Conservation (phyloP, 2,329 filamentous ascomycete species). For the Pyricularia sp. region DNA sequence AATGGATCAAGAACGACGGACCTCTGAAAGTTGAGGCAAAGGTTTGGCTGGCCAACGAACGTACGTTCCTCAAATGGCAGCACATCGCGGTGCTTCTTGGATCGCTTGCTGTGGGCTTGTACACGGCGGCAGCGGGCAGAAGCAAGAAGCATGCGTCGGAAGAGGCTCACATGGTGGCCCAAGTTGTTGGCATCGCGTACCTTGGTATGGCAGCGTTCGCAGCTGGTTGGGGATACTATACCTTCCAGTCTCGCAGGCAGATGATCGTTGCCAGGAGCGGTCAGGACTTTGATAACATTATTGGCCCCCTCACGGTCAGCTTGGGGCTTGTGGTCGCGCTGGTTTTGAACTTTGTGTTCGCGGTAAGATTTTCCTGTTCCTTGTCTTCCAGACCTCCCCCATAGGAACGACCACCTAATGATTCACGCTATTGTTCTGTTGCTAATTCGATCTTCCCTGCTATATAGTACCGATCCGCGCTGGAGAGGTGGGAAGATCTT, state of each 20-base stretch:
- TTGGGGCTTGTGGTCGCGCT: slow-evolving; percentile 65
- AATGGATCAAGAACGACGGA: slow-evolving; percentile 90
- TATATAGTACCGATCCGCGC: slow-evolving; percentile 10
- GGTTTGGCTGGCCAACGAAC: slow-evolving; percentile 96
- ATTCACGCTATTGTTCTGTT: not conserved
- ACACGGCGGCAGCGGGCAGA: slow-evolving; percentile 61
- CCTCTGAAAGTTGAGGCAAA: slow-evolving; percentile 91
- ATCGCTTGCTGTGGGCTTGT: slow-evolving; percentile 69
- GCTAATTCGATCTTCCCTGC: not conserved
- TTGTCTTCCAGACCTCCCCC: not conserved
- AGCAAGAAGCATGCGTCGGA: not conserved
- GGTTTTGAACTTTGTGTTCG: slow-evolving; percentile 78
- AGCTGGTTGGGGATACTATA: slow-evolving; percentile 74
- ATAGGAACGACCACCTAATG: not conserved
- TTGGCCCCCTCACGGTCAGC: slow-evolving; percentile 76
- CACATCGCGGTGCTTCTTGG: slow-evolving; percentile 85
- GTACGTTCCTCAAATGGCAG: slow-evolving; percentile 98
- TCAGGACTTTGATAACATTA: slow-evolving; percentile 81
- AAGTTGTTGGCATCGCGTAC: slow-evolving; percentile 70
- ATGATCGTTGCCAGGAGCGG: slow-evolving; percentile 80
- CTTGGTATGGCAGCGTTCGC: slow-evolving; percentile 71
- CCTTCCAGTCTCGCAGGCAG: slow-evolving; percentile 60
- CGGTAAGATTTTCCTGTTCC: slow-evolving; percentile 36
- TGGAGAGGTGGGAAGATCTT: slow-evolving; percentile 8
- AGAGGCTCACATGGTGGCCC: slow-evolving; percentile 55